Percentiles rank a stretch among this genome's conserved stretches.
Evolutionary conservation across 1,284 basidiomycete species (phyloP).

Genomic region (Fomitopsis palustris): DNA sequence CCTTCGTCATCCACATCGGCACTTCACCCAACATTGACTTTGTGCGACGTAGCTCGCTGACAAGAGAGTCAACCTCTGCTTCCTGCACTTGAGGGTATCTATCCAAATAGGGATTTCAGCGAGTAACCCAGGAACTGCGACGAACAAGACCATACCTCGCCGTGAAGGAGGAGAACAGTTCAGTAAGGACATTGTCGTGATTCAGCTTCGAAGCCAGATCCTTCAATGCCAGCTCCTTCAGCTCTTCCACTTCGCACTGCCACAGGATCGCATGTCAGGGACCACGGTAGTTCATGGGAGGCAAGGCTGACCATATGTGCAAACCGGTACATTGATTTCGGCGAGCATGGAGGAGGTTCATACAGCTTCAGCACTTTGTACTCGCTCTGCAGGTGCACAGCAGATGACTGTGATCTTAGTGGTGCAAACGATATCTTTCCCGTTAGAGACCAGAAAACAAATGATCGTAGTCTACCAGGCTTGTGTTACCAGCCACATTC

Average conservation of each 20-base stretch:
- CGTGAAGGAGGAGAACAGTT: not conserved
- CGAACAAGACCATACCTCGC: not conserved
- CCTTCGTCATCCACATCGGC: not conserved
- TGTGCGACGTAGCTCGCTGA: not conserved
- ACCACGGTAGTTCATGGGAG: too few species aligned
- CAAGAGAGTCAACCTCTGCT: not conserved
- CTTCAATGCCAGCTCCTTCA: not conserved
- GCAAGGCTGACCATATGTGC: not conserved
- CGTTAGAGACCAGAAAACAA: not conserved
- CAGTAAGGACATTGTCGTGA: not conserved
- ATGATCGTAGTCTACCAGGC: not conserved
- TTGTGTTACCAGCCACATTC: too few species aligned
- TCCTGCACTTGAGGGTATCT: not conserved
- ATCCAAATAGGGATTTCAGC: not conserved
- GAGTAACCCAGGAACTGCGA: too few species aligned
- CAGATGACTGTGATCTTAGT: not conserved
- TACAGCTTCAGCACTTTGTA: not conserved
- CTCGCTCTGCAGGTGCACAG: not conserved
- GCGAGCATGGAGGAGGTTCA: not conserved
- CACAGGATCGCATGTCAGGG: not conserved
- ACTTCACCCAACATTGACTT: not conserved
- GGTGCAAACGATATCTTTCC: not conserved
- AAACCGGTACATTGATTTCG: not conserved
- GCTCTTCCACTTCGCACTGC: not conserved
- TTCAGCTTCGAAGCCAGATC: not conserved